Conservation (phyloP, 345 rosid genomes). For the Lepidium didymum region DNA sequence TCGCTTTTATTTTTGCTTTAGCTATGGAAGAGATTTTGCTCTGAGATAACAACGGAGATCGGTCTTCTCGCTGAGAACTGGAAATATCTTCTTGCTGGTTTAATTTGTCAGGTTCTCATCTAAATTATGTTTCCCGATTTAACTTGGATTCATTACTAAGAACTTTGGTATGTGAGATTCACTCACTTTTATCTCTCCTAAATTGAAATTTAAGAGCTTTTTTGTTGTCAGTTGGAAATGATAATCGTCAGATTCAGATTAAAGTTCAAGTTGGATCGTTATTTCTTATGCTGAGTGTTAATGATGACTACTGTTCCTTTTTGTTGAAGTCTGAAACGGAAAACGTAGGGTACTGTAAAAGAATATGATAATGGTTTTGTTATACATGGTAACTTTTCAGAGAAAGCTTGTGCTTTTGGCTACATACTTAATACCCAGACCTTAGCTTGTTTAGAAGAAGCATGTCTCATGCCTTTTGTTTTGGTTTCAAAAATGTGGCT, state of each 20-base stretch:
- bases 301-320: background rate
- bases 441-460: background rate
- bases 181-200: background rate
- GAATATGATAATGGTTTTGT: slow-evolving; percentile 29
- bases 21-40: slow-evolving; percentile 95
- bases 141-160: background rate
- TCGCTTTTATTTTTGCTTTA: slow-evolving; percentile 18
- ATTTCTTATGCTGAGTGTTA: slow-evolving; percentile 14
- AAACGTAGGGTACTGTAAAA: slow-evolving; percentile 29
- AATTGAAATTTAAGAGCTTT: slow-evolving; percentile 1
- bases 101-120: slow-evolving; percentile 69
- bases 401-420: slow-evolving; percentile 24
- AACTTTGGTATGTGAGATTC: slow-evolving; percentile 1
- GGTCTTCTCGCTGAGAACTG: slow-evolving; percentile 79
- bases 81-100: slow-evolving; percentile 81
- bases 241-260: background rate
- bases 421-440: background rate
- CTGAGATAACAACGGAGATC: slow-evolving; percentile 77
- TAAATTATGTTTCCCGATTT: background rate
- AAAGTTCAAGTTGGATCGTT: background rate
- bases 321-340: background rate
- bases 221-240: background rate
- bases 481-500: background rate
- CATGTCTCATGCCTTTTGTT: background rate
- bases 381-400: slow-evolving; percentile 18